Conservation (phyloP, 139 green algal species). For the Micractinium conductrix region DNA sequence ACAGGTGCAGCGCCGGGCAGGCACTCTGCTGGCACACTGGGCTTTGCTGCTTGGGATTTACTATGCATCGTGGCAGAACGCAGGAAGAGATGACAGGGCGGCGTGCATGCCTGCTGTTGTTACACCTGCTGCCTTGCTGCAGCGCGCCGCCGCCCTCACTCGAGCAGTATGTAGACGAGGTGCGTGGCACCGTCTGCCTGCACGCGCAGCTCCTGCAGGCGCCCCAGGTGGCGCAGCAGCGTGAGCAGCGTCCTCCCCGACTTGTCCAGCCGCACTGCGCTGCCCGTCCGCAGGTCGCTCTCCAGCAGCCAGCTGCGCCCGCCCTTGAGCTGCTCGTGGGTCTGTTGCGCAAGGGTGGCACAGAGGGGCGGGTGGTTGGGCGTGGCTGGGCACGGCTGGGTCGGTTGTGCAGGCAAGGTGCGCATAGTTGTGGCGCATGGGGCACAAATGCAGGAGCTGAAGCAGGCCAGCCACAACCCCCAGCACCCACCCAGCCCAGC, state of each 20-base stretch:
- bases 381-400: no score
- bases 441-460: no score
- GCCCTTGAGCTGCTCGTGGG: constrained; percentile 64
- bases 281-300: constrained; percentile 66
- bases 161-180: constrained; percentile 33
- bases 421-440: no score
- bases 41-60: no score
- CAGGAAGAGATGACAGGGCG: no score
- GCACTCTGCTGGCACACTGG: no score
- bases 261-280: constrained; percentile 71
- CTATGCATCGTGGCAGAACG: no score
- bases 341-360: constrained; percentile 32
- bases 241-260: constrained; percentile 73
- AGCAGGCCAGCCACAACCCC: no score
- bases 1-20: no score
- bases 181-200: constrained; percentile 39
- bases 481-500: background rate
- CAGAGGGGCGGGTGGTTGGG: background rate
- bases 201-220: constrained; percentile 68
- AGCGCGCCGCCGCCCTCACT: background rate
- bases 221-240: constrained; percentile 78
- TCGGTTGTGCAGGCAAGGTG: background rate
- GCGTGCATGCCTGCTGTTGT: background rate
- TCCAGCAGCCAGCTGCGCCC: constrained; percentile 69
- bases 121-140: background rate